These are phyloP conservation scores for Globisporangium nagaii DNA, from an alignment of 352 stramenopile species.

Conservation along the genomic window DNA sequence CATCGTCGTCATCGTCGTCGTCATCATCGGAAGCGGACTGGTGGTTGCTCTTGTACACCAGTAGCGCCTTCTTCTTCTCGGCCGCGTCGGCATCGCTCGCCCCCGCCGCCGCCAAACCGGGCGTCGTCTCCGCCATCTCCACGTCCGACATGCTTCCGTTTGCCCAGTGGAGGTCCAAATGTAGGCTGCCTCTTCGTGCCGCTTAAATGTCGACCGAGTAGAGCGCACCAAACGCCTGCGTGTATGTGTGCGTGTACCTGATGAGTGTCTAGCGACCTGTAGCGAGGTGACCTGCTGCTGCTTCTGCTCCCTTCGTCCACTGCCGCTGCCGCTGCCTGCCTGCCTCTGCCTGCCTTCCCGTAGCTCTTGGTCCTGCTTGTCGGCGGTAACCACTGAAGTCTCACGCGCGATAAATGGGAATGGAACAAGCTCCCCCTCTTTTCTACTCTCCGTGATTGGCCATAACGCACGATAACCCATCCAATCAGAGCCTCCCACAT, in stretches of 20 bases:
- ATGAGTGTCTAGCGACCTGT: too few relatives aligned
- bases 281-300: too few relatives aligned
- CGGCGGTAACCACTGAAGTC: background rate
- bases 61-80: slow-evolving; percentile 72
- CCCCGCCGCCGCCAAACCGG: background rate
- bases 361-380: background rate
- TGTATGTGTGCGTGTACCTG: too few relatives aligned
- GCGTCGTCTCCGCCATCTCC: slow-evolving; percentile 28
- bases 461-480: too few relatives aligned
- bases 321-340: too few relatives aligned
- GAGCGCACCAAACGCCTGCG: too few relatives aligned
- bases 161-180: too few relatives aligned
- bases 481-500: background rate
- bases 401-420: background rate
- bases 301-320: too few relatives aligned
- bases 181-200: too few relatives aligned
- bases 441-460: too few relatives aligned
- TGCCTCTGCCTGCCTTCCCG: background rate
- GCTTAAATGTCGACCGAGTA: too few relatives aligned
- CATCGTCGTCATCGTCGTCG: slow-evolving; percentile 34
- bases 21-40: slow-evolving; percentile 58
- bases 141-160: slow-evolving; percentile 28
- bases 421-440: too few relatives aligned
- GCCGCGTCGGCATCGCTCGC: slow-evolving; percentile 21
- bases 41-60: slow-evolving; percentile 75